phyloP scores from a whole-genome alignment of 257 asterid genomes.

The Solanum appendiculatum region DNA sequence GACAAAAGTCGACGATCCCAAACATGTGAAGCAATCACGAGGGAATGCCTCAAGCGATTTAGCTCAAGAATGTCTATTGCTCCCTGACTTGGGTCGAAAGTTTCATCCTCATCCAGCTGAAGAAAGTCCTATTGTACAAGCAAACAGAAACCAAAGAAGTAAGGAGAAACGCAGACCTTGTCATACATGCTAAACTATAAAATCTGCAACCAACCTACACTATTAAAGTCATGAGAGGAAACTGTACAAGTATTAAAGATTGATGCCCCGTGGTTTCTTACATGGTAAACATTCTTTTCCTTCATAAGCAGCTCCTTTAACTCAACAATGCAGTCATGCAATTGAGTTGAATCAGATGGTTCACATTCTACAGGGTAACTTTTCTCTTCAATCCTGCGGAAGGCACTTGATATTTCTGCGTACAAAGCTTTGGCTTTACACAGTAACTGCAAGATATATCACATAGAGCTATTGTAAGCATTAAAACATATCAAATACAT shows the following conservation, averaged over 20 bases:
- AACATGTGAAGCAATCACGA: conserved; percentile 45
- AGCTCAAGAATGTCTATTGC: conserved; percentile 65
- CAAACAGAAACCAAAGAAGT: background rate
- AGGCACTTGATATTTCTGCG: conserved; percentile 53
- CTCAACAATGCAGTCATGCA: conserved; percentile 44
- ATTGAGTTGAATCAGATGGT: conserved; percentile 37
- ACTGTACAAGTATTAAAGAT: background rate
- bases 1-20: conserved; percentile 65
- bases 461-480: background rate
- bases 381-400: conserved; percentile 40
- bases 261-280: conserved; percentile 13
- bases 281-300: conserved; percentile 46
- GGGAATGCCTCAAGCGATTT: conserved; percentile 66
- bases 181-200: background rate
- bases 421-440: conserved; percentile 55
- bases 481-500: background rate
- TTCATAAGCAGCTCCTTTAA: conserved; percentile 41
- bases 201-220: background rate
- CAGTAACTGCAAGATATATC: conserved; percentile 44
- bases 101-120: conserved; percentile 20
- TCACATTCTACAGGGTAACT: conserved; percentile 32
- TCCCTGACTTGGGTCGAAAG: conserved; percentile 14
- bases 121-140: conserved; percentile 43
- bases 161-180: background rate
- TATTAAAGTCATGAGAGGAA: background rate